Conservation (phyloP, 768 basidiomycete genomes). For the Pulveroboletus sp. region DNA sequence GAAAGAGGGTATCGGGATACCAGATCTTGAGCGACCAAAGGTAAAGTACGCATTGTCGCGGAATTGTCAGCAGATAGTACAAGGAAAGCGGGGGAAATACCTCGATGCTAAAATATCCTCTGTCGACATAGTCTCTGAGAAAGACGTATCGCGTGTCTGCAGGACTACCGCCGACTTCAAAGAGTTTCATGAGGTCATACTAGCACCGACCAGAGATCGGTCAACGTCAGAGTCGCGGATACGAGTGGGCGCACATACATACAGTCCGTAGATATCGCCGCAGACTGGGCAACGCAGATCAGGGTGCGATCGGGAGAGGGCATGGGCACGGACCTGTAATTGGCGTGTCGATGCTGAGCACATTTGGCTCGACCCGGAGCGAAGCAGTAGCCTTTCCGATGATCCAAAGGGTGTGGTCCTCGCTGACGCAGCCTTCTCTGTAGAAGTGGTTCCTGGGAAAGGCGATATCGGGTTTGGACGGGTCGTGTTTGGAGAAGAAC, state of each 20-base stretch:
- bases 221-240: conserved; percentile 15
- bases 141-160: too few species aligned
- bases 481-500: conserved; percentile 84
- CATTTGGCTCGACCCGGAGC: conserved; percentile 79
- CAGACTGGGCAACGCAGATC: conserved; percentile 61
- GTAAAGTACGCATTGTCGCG: too few species aligned
- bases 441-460: conserved; percentile 99
- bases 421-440: conserved; percentile 89
- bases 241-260: conserved; percentile 51
- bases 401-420: conserved; percentile 94
- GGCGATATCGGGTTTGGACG: conserved; percentile 87
- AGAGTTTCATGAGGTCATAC: too few species aligned
- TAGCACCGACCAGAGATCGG: not conserved
- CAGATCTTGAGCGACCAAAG: too few species aligned
- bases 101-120: too few species aligned
- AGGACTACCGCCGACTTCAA: too few species aligned
- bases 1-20: too few species aligned
- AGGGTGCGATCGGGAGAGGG: not conserved
- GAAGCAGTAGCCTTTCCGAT: conserved; percentile 79
- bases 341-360: conserved; percentile 91
- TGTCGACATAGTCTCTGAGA: too few species aligned
- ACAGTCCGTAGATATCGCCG: conserved; percentile 99
- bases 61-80: too few species aligned
- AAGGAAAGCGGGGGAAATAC: too few species aligned
- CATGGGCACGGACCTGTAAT: conserved; percentile 76